Conservation (phyloP, 2,329 filamentous ascomycete genomes). For the Botrytis byssoidea region DNA sequence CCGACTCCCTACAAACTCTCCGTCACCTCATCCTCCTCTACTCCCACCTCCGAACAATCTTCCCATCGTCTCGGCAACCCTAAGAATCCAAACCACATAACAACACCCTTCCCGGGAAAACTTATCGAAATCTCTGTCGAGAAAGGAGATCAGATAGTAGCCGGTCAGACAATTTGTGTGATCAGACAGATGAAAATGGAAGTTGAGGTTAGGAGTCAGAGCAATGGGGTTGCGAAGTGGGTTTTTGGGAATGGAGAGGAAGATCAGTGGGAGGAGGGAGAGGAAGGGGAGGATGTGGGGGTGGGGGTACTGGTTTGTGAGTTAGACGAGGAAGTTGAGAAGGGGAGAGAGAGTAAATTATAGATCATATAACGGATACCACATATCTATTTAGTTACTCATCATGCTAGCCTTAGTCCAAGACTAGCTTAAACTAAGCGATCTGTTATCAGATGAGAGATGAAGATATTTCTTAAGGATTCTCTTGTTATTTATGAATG, state of each 20-base stretch:
- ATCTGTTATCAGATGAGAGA: no score
- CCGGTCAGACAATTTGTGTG: neutral
- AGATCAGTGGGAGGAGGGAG: neutral
- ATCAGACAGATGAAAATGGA: conserved; percentile 17
- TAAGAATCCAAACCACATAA: neutral
- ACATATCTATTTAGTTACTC: no score
- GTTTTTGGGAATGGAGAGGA: neutral
- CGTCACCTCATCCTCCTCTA: conserved; percentile 41
- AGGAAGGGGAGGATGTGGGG: neutral
- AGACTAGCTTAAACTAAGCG: no score
- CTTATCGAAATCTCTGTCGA: neutral
- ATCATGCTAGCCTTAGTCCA: no score
- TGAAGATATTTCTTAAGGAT: no score
- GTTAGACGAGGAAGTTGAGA: neutral
- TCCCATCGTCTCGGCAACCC: neutral
- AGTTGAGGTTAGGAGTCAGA: neutral
- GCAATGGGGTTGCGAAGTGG: neutral
- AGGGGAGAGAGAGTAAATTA: neutral
- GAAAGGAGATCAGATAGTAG: neutral
- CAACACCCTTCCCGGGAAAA: conserved; percentile 4
- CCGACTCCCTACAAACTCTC: conserved; percentile 46
- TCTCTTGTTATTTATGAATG: no score
- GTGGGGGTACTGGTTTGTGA: neutral
- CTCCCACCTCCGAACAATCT: conserved; percentile 44
- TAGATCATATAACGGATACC: neutral